These are phyloP conservation scores for Trichoderma harzianum DNA, from an alignment of 2,329 filamentous ascomycete species.

Conservation along the genomic window DNA sequence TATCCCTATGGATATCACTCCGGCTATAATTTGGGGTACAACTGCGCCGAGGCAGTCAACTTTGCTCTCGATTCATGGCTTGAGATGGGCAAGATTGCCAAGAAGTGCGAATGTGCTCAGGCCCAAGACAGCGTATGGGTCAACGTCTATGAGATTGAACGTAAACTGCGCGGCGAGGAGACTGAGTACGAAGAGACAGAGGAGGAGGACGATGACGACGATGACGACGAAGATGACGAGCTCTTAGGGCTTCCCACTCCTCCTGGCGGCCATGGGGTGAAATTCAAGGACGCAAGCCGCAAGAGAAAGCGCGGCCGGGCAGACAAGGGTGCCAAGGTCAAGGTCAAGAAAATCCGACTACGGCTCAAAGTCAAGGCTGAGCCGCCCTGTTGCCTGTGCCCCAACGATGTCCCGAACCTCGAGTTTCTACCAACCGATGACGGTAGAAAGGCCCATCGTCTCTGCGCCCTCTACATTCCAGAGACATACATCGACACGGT, in stretches of 20 bases:
- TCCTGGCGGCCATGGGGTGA: constrained; percentile 68
- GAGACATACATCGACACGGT: constrained; percentile 81
- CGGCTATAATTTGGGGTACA: constrained; percentile 96
- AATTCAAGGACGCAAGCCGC: constrained; percentile 54
- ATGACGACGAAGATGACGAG: constrained; percentile 60
- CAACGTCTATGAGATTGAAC: constrained; percentile 92
- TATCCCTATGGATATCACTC: constrained; percentile 99
- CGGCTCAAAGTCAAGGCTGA: constrained; percentile 67
- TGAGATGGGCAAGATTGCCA: constrained; percentile 89
- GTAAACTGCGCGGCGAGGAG: constrained; percentile 85
- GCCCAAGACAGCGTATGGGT: constrained; percentile 98
- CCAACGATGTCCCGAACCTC: constrained; percentile 80
- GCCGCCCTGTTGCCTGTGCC: constrained; percentile 86
- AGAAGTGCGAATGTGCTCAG: constrained; percentile 92
- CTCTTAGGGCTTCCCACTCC: constrained; percentile 73
- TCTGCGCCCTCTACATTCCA: constrained; percentile 86
- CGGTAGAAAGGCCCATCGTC: constrained; percentile 78
- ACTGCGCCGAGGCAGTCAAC: constrained; percentile 97
- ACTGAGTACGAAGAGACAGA: constrained; percentile 74
- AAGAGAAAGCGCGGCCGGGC: constrained; percentile 55
- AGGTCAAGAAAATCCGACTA: constrained; percentile 77
- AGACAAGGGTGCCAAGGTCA: constrained; percentile 44
- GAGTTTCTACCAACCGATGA: constrained; percentile 85
- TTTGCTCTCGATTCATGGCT: constrained; percentile 96
- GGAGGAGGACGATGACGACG: constrained; percentile 66